Evolutionary conservation across 1,284 basidiomycete genomes (phyloP).

Genomic region (Ceraceosorus bombacis): DNA sequence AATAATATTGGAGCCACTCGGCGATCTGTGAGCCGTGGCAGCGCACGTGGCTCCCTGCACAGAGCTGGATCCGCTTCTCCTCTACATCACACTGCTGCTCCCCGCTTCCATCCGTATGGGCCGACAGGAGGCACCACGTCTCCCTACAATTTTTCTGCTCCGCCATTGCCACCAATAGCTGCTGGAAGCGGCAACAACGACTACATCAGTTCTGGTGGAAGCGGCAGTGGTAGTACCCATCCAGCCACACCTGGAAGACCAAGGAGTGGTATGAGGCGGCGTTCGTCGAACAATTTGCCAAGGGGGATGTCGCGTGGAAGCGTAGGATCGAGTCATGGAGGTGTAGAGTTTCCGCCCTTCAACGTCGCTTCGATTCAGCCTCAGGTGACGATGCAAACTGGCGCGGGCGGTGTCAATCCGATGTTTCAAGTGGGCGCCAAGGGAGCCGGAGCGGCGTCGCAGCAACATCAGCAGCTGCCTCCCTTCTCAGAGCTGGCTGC

Average conservation of each 20-base stretch:
- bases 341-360: not conserved
- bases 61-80: conserved; percentile 39
- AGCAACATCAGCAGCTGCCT: conserved; percentile 16
- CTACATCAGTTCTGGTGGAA: not conserved
- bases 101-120: conserved; percentile 42
- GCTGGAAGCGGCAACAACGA: not conserved
- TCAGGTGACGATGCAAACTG: conserved; percentile 1
- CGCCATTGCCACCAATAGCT: conserved; percentile 5
- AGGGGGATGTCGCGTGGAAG: conserved; percentile 11
- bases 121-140: conserved; percentile 1
- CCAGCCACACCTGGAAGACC: not conserved
- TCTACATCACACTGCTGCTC: conserved; percentile 36
- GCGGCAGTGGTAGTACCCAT: not conserved
- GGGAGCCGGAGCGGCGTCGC: not conserved
- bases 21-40: conserved; percentile 29
- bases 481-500: conserved; percentile 37
- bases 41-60: conserved; percentile 35
- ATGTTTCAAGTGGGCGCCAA: conserved; percentile 7
- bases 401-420: conserved; percentile 4
- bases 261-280: not conserved
- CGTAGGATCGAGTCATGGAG: not conserved
- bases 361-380: not conserved
- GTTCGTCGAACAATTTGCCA: not conserved
- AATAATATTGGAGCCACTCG: conserved; percentile 24
- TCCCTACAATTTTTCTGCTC: not conserved